A percentile compares a stretch with the other conserved stretches of the same genome.
Conservation (phyloP, 1,139 yeast genomes). For the Saccharomycopsis hybrid region DNA sequence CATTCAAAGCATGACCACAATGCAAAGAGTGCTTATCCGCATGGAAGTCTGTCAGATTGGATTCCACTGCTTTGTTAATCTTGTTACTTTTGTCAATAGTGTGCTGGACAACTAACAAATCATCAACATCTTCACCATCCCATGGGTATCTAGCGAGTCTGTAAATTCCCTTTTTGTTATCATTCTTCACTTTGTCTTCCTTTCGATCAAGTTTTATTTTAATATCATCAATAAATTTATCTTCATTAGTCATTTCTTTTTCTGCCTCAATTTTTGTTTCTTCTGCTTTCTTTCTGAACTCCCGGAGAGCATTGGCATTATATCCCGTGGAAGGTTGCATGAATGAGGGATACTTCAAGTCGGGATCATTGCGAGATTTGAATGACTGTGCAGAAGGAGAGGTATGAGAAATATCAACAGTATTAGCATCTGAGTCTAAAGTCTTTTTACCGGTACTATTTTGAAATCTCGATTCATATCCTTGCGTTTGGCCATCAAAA, state of each 20-base stretch:
- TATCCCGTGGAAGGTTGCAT: background rate
- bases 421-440: no score
- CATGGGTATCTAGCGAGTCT: slow-evolving; percentile 1
- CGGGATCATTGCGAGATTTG: background rate
- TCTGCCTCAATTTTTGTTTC: background rate
- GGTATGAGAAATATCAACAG: no score
- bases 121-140: slow-evolving; percentile 2
- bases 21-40: background rate
- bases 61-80: background rate
- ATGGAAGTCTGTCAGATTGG: no score
- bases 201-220: background rate
- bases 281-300: background rate
- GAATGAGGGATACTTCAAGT: background rate
- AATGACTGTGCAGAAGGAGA: no score
- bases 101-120: slow-evolving; percentile 1
- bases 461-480: no score
- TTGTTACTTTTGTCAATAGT: background rate
- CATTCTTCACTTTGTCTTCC: background rate
- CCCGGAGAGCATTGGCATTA: background rate
- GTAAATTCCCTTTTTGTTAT: background rate
- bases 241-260: background rate
- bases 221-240: slow-evolving; percentile 13
- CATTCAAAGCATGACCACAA: background rate
- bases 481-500: no score
- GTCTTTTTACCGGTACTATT: no score